Evolutionary conservation across 2,329 filamentous ascomycete genomes (phyloP).

Genomic region (Colletotrichum ledebouriae): DNA sequence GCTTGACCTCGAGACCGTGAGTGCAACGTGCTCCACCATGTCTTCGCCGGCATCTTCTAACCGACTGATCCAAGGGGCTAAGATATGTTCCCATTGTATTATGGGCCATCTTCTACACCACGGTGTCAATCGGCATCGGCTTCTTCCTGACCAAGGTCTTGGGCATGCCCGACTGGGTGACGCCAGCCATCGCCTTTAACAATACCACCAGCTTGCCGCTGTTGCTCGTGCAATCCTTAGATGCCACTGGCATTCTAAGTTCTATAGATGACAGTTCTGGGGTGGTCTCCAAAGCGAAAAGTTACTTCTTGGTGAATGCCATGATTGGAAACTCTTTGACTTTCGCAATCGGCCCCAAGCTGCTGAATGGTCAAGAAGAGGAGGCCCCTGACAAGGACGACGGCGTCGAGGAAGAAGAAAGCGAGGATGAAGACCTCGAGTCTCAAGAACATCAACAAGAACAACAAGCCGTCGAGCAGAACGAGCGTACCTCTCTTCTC

Average conservation of each 20-base stretch:
- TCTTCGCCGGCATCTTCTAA: slow-evolving; percentile 14
- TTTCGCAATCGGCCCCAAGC: slow-evolving; percentile 70
- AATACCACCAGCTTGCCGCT: slow-evolving; percentile 63
- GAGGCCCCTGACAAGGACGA: slow-evolving; percentile 28
- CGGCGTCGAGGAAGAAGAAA: slow-evolving; percentile 3
- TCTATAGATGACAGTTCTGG: slow-evolving; percentile 59
- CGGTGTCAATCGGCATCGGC: slow-evolving; percentile 56
- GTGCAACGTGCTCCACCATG: slow-evolving; percentile 6
- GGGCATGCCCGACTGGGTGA: slow-evolving; percentile 61
- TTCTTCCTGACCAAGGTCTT: slow-evolving; percentile 53
- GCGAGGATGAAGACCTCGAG: slow-evolving; percentile 7
- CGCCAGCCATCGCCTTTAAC: slow-evolving; percentile 62
- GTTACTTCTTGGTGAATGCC: slow-evolving; percentile 75
- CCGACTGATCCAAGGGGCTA: slow-evolving; percentile 36
- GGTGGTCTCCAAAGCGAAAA: slow-evolving; percentile 71
- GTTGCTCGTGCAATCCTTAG: slow-evolving; percentile 58
- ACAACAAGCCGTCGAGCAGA: slow-evolving; percentile 25
- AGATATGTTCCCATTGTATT: slow-evolving; percentile 56
- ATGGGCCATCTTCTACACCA: slow-evolving; percentile 54
- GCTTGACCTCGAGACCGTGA: slow-evolving; percentile 52
- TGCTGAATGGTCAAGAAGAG: slow-evolving; percentile 40
- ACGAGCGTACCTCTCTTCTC: slow-evolving; percentile 36
- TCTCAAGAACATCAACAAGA: slow-evolving; percentile 37
- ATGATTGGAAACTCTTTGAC: slow-evolving; percentile 74
- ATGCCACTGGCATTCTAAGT: slow-evolving; percentile 67